A percentile compares a stretch with the other conserved stretches of the same genome.
Evolutionary conservation across 2,329 filamentous ascomycete species (phyloP).

Genomic region (Plenodomus tracheiphilus): DNA sequence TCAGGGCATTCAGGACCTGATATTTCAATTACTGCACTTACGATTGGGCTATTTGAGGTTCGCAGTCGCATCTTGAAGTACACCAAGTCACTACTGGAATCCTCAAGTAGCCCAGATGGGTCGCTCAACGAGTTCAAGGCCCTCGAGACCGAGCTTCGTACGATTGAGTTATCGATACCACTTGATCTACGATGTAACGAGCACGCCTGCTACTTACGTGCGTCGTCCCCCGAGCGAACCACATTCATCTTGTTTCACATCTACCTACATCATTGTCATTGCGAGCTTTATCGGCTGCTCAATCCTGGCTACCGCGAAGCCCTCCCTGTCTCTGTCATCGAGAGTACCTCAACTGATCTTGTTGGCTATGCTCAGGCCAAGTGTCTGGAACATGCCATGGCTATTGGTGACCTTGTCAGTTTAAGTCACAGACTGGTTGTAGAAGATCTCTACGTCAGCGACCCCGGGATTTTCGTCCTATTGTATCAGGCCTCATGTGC

Average conservation of each 20-base stretch:
- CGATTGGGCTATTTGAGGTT: conserved; percentile 4
- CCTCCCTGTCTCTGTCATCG: conserved; percentile 6
- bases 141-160: conserved; percentile 7
- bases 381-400: conserved; percentile 9
- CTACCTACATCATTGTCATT: conserved; percentile 12
- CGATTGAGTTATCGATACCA: conserved; percentile 6
- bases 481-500: conserved; percentile 17
- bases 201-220: conserved; percentile 8
- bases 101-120: conserved; percentile 5
- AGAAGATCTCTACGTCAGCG: conserved; percentile 3
- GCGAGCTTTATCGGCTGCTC: conserved; percentile 12
- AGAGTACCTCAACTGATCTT: conserved; percentile 5
- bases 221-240: conserved; percentile 11
- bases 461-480: conserved; percentile 6
- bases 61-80: conserved; percentile 1
- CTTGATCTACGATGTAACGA: conserved; percentile 5
- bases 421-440: conserved; percentile 3
- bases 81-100: conserved; percentile 5
- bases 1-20: not conserved
- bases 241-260: conserved; percentile 9
- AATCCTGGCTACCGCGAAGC: conserved; percentile 15
- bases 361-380: conserved; percentile 11
- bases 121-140: conserved; percentile 1
- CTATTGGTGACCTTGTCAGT: conserved; percentile 11
- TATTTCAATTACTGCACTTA: not conserved